Evolutionary conservation across 2,329 filamentous ascomycete species (phyloP).

Genomic region (Fusarium nisikadoi): DNA sequence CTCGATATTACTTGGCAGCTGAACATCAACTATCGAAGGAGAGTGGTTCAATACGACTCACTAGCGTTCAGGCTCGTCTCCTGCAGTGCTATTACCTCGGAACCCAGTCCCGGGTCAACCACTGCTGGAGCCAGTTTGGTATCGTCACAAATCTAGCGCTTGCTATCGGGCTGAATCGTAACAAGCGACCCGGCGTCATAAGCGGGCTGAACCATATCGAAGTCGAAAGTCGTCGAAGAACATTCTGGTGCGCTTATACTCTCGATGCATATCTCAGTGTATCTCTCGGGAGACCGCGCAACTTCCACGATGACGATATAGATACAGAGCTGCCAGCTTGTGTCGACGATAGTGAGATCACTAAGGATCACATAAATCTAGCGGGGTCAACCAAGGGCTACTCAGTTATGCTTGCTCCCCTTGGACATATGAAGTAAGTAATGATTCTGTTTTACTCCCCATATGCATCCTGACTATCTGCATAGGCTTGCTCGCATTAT

Average conservation of each 20-base stretch:
- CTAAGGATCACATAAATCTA: conserved; percentile 28
- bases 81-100: conserved; percentile 58
- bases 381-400: conserved; percentile 10
- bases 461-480: not conserved
- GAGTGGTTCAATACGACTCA: conserved; percentile 51
- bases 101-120: conserved; percentile 57
- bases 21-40: conserved; percentile 54
- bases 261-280: conserved; percentile 41
- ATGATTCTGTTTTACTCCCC: rapidly evolving
- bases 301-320: conserved; percentile 43
- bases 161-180: conserved; percentile 48
- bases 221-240: conserved; percentile 38
- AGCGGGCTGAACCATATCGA: conserved; percentile 36
- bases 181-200: conserved; percentile 11
- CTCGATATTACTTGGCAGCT: conserved; percentile 44
- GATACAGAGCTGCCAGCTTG: conserved; percentile 40
- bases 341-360: conserved; percentile 38
- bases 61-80: conserved; percentile 55
- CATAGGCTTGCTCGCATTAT: conserved; percentile 51
- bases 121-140: conserved; percentile 60
- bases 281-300: conserved; percentile 36
- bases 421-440: conserved; percentile 51
- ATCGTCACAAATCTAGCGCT: conserved; percentile 53
- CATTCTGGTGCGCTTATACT: conserved; percentile 43
- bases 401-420: conserved; percentile 48